Percentiles rank a stretch among this genome's conserved stretches.
Evolutionary conservation across 768 basidiomycete genomes (phyloP).

Genomic region (Vararia minispora): DNA sequence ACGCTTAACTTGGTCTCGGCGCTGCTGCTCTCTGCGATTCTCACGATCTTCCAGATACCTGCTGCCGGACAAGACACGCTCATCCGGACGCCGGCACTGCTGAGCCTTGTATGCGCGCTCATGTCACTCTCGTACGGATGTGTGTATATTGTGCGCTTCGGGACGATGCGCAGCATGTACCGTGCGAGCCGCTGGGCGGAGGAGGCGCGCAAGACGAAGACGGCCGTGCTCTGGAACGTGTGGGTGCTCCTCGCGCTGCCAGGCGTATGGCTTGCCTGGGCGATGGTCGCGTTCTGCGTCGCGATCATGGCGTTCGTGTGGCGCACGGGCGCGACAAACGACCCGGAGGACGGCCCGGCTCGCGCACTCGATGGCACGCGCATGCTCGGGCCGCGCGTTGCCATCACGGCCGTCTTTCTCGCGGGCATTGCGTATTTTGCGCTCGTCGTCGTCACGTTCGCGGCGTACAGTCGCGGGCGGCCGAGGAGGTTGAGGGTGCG

Average conservation of each 20-base stretch:
- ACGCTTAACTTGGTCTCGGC: constrained; percentile 67
- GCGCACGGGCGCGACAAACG: constrained; percentile 42
- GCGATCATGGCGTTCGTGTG: constrained; percentile 59
- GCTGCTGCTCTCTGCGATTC: constrained; percentile 39
- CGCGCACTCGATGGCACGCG: constrained; percentile 25
- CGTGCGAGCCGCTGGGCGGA: constrained; percentile 66
- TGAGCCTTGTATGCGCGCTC: constrained; percentile 55
- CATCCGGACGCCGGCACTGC: constrained; percentile 47
- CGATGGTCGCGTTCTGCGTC: constrained; percentile 54
- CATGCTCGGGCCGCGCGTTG: constrained; percentile 42
- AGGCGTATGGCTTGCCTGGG: constrained; percentile 64
- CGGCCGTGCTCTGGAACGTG: constrained; percentile 49
- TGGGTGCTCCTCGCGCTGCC: constrained; percentile 63
- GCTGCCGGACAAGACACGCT: constrained; percentile 46
- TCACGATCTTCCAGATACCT: constrained; percentile 53
- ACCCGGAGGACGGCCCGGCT: constrained; percentile 22
- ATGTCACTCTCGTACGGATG: constrained; percentile 69
- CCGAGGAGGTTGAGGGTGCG: too few relatives aligned
- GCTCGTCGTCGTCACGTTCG: constrained; percentile 52
- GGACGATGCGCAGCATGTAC: constrained; percentile 61
- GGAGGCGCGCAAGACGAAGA: constrained; percentile 46
- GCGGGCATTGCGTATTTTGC: constrained; percentile 52
- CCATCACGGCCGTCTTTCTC: constrained; percentile 39
- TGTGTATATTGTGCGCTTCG: constrained; percentile 61
- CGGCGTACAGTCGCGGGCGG: too few relatives aligned